Evolutionary conservation across 1,139 yeast genomes (phyloP).

Genomic region (Yamadazyma trypodendri): DNA sequence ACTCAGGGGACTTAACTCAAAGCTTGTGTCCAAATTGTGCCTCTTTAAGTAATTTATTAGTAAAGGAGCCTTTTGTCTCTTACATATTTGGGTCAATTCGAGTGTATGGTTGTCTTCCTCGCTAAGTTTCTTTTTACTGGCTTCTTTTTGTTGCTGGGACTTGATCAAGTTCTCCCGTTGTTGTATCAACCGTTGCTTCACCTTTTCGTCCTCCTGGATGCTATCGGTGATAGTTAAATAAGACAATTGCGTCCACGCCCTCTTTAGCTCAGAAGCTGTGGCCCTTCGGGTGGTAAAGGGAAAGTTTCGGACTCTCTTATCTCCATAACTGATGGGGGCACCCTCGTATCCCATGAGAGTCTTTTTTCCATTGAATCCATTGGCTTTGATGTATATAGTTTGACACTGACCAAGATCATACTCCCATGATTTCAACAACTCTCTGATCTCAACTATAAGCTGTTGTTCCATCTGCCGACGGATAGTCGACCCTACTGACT

Average conservation of each 20-base stretch:
- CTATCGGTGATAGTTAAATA: slow-evolving; percentile 55
- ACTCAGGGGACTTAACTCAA: slow-evolving; percentile 52
- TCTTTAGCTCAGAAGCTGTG: slow-evolving; percentile 74
- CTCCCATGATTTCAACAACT: slow-evolving; percentile 66
- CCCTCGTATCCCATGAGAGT: slow-evolving; percentile 68
- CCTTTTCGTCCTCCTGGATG: slow-evolving; percentile 47
- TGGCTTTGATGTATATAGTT: slow-evolving; percentile 79
- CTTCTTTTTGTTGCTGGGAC: slow-evolving; percentile 20
- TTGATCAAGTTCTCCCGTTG: slow-evolving; percentile 22
- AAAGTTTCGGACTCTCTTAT: slow-evolving; percentile 59
- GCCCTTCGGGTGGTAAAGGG: slow-evolving; percentile 94
- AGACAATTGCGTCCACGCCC: slow-evolving; percentile 80
- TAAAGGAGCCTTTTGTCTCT: slow-evolving; percentile 78
- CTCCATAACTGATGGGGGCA: slow-evolving; percentile 47
- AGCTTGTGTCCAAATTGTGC: slow-evolving; percentile 50
- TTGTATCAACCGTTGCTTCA: slow-evolving; percentile 22
- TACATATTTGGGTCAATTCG: slow-evolving; percentile 59
- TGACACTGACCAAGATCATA: slow-evolving; percentile 56
- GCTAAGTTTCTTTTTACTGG: slow-evolving; percentile 20
- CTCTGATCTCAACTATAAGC: slow-evolving; percentile 71
- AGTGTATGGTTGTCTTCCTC: slow-evolving; percentile 49
- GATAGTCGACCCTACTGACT: slow-evolving; percentile 90
- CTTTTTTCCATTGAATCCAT: slow-evolving; percentile 67
- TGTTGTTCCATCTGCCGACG: slow-evolving; percentile 91
- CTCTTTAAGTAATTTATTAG: slow-evolving; percentile 61